Percentiles rank a stretch among this genome's conserved stretches.
Evolutionary conservation across 108 stramenopile species (phyloP).

Genomic region (Licmophora abbreviata): DNA sequence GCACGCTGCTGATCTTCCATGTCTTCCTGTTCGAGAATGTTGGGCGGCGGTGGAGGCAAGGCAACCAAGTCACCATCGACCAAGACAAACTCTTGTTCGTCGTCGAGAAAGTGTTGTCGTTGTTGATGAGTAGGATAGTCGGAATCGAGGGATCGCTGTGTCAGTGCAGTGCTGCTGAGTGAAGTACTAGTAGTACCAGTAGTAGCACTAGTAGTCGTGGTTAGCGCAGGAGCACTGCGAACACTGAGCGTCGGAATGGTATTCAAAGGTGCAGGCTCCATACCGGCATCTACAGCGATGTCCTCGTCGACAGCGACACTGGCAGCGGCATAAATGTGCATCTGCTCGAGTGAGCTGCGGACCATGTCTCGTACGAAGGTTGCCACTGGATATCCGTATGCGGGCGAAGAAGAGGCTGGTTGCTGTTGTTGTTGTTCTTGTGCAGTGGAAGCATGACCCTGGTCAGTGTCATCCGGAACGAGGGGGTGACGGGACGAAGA

Average conservation of each 20-base stretch:
- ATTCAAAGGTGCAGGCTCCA: slow-evolving; percentile 8
- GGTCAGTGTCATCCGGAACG: no score
- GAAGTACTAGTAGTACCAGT: neutral
- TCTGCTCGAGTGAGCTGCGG: no score
- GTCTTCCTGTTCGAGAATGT: slow-evolving; percentile 4
- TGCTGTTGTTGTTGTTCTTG: no score
- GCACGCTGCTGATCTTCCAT: slow-evolving; percentile 2
- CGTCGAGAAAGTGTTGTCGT: neutral
- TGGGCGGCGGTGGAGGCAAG: slow-evolving; percentile 13
- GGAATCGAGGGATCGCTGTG: neutral
- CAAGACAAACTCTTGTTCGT: slow-evolving; percentile 20
- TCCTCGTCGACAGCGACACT: slow-evolving; percentile 6
- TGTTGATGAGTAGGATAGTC: neutral
- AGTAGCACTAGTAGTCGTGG: neutral
- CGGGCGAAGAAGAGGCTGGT: no score
- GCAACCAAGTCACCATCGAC: slow-evolving; percentile 42
- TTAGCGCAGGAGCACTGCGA: neutral
- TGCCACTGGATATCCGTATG: slow-evolving; percentile 32
- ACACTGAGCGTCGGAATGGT: slow-evolving; percentile 5
- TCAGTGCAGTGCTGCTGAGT: slow-evolving; percentile 3
- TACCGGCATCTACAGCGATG: neutral
- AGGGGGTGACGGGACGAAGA: no score
- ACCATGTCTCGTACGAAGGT: slow-evolving; percentile 43
- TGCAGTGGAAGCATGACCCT: no score
- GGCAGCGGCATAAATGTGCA: no score